Base-by-base conservation (phyloP, 768 basidiomycete genomes). In the Termitomyces sp. region DNA sequence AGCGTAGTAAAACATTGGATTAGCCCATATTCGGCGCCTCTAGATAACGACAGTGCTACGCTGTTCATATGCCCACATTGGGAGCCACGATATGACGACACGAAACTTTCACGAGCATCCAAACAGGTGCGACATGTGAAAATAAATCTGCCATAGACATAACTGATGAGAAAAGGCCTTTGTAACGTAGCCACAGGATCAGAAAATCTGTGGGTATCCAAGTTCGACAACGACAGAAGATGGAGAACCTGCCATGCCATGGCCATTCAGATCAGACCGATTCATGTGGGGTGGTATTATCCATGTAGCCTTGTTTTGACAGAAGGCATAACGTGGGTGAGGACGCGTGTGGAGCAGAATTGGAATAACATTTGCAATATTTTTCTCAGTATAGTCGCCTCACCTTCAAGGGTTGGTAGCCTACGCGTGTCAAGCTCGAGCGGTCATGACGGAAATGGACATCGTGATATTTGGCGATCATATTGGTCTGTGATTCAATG, bases 371-470 rank as follows among this genome's bases (percentile, higher is more conserved):
- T 35, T 38, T 11, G 7, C 4, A 20, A 22, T 3, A 11, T 44
- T 11, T 0, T 16, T 24, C 4, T 7, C 13, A 28, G 50, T 1
- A 7, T 4, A 57, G 0, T 39, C 15, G 59, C 59, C 48, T 42
- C 40, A 51, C 15, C 24, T 32, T 44, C 51, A 39, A n/a, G 28
- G 55, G 7, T 18, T 55, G 22, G n/a, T 40, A 28, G 28, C 45
- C 35, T 24, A 58, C 61, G 50, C 58, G 59, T 58, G 46, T 48
- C 36, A 35, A 40, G 50, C 33, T 35, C n/a, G 22, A 39, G 51
- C 38, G 45, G 46, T 48, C 56, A 60, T 58, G 61, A 62, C 64
- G 54, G 50, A 63, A 63, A 58, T 55, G 56, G 61, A 51, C 55
- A 45, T 45, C 40, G 48, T 49, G 45, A 54, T 64, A 35, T 62